phyloP scores from a whole-genome alignment of 441 rosid species.

The Sinapis alba region DNA sequence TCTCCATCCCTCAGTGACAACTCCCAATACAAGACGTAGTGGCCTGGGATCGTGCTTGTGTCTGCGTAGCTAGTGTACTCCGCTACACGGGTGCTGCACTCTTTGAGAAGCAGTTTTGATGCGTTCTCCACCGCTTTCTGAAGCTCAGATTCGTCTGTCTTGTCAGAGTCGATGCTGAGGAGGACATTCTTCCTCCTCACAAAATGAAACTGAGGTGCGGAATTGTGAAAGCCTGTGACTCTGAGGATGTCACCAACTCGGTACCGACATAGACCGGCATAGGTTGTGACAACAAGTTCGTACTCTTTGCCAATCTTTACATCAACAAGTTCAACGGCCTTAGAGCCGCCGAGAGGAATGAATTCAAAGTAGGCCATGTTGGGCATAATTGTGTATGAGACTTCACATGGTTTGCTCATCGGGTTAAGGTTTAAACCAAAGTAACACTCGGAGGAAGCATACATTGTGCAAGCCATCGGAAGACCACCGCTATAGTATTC shows the following conservation, averaged over 20 bases:
- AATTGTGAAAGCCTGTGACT: constrained; percentile 89
- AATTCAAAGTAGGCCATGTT: constrained; percentile 97
- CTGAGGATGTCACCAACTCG: constrained; percentile 91
- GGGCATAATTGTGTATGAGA: constrained; percentile 91
- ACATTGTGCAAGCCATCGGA: constrained; percentile 91
- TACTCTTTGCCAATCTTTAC: constrained; percentile 85
- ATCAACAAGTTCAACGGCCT: constrained; percentile 66
- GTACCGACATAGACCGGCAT: constrained; percentile 83
- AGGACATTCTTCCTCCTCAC: constrained; percentile 80
- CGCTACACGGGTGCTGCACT: constrained; percentile 68
- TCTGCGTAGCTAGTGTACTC: constrained; percentile 93
- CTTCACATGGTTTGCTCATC: constrained; percentile 79
- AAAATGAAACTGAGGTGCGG: constrained; percentile 88
- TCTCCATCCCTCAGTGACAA: constrained; percentile 52
- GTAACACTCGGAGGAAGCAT: constrained; percentile 94
- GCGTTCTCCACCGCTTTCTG: constrained; percentile 80
- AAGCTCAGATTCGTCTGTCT: constrained; percentile 91
- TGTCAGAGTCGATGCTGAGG: constrained; percentile 88
- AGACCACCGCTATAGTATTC: constrained; percentile 81
- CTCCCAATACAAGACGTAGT: constrained; percentile 90
- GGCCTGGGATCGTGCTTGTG: constrained; percentile 81
- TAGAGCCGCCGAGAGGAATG: constrained; percentile 50
- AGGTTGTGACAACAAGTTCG: constrained; percentile 86
- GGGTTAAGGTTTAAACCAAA: constrained; percentile 93
- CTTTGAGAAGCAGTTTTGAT: constrained; percentile 42